Conservation (phyloP, 2,329 filamentous ascomycete species). For the Colletotrichum spinosum region DNA sequence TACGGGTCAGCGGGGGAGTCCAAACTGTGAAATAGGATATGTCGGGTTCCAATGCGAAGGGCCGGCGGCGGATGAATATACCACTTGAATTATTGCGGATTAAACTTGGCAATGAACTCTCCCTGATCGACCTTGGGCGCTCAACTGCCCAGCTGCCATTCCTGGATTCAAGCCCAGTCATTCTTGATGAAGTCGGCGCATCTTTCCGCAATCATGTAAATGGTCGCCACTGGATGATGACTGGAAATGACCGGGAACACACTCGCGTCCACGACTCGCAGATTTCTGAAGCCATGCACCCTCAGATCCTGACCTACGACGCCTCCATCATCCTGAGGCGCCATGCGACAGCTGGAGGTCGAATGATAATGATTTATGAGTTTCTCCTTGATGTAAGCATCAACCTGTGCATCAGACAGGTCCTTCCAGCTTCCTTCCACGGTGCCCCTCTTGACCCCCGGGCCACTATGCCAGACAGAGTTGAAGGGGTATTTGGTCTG, state of each 20-base stretch:
- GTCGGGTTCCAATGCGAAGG: neutral
- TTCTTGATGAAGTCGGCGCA: constrained; percentile 46
- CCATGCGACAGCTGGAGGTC: constrained; percentile 39
- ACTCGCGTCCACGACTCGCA: constrained; percentile 43
- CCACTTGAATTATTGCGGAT: constrained; percentile 2
- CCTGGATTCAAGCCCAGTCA: constrained; percentile 18
- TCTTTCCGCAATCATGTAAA: constrained; percentile 46
- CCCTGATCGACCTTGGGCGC: neutral
- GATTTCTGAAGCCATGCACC: constrained; percentile 37
- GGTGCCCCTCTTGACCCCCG: constrained; percentile 8
- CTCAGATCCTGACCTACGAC: constrained; percentile 34
- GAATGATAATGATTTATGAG: constrained; percentile 16
- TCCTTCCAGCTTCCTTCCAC: constrained; percentile 40
- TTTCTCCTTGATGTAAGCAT: constrained; percentile 39
- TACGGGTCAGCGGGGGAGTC: neutral
- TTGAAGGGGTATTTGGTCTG: constrained; percentile 42
- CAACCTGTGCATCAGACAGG: constrained; percentile 45
- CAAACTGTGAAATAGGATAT: constrained; percentile 16
- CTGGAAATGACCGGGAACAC: constrained; percentile 46
- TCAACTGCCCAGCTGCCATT: too few relatives aligned
- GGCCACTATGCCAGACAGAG: constrained; percentile 19
- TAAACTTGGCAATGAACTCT: neutral
- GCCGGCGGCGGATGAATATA: constrained; percentile 9
- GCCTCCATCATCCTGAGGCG: constrained; percentile 27
- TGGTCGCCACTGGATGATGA: constrained; percentile 45